Evolutionary conservation across 2,329 filamentous ascomycete species (phyloP).

Genomic region (Ophiostoma australiae): DNA sequence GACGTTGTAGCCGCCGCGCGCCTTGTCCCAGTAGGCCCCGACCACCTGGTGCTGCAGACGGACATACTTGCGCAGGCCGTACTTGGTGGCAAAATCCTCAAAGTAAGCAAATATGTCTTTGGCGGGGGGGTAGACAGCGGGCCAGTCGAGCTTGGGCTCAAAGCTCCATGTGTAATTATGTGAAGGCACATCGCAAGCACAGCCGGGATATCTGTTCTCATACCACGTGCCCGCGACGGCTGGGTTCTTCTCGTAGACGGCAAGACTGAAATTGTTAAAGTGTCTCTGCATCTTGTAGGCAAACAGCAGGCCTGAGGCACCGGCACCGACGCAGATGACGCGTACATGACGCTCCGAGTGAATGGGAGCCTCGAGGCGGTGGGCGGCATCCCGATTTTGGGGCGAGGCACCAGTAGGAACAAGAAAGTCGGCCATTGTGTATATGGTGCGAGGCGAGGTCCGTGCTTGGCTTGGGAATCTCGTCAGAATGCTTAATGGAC

Average conservation of each 20-base stretch:
- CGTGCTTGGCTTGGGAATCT: background rate
- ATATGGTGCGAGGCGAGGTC: background rate
- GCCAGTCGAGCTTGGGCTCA: constrained; percentile 33
- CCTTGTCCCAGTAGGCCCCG: constrained; percentile 42
- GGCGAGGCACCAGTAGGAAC: constrained; percentile 13
- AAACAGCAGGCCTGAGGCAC: constrained; percentile 43
- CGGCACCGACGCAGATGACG: constrained; percentile 44
- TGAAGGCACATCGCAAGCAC: constrained; percentile 47
- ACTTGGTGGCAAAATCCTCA: constrained; percentile 33
- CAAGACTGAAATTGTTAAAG: constrained; percentile 38
- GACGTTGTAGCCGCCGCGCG: constrained; percentile 38
- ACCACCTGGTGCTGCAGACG: constrained; percentile 42
- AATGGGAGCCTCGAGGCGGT: constrained; percentile 26
- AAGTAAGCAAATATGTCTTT: constrained; percentile 33
- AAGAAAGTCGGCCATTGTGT: constrained; percentile 22
- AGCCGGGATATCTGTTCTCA: constrained; percentile 46
- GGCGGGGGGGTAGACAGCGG: constrained; percentile 31
- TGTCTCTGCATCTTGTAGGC: constrained; percentile 44
- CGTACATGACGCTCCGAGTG: constrained; percentile 28
- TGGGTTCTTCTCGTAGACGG: constrained; percentile 46
- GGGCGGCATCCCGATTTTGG: constrained; percentile 19
- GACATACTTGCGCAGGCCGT: constrained; percentile 40
- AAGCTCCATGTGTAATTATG: constrained; percentile 44
- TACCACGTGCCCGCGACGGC: constrained; percentile 48
- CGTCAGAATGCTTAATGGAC: background rate